Base-by-base conservation (phyloP, 352 stramenopile species). In the Phytophthora europaea region DNA sequence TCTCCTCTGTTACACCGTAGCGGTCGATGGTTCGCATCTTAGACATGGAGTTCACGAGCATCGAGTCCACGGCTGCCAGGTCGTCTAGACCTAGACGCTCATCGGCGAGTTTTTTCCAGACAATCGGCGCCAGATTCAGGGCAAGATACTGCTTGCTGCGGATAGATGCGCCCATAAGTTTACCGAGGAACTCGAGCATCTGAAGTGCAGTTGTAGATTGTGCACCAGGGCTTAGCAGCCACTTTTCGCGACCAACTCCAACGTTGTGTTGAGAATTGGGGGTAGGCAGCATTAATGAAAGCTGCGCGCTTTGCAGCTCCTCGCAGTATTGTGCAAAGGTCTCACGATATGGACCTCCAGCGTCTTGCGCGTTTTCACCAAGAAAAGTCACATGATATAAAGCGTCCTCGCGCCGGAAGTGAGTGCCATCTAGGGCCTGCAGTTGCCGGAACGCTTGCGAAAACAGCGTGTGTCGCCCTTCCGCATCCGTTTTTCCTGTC, bases 141-240 rank as follows among this genome's bases (percentile, higher is more conserved):
- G 91, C 78, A n/a, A 98, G 77, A 47, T 95, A 97, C 50, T 97
- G 81, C 45, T 97, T 94, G 60, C 89, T 97, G 4, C 94, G 91
- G 34, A 98, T 84, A 6, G 78, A 81, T 18, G 91, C 84, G 0
- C 94, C 95, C 78, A 99, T 96, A 5, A 99, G 75, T 66, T 98
- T 98, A 8, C 95, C 95, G 10, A 99, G 74, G 58, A 99, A 98
- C 55, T 96, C 86, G 38, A 97, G 94, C 87, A 98, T 97, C 33
- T 91, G 85, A 20, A 90, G 72, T 18, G 84, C 58, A 36, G 76
- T 90, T 0, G 48, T 33, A n/a, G 67, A 77, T 9, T 62, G 78
- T 13, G 94, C 84, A 16, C 80, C 82, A 1, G 95, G 92, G 69
- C 98, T 98, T 55, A 98, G 54, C 13, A 98, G 72, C 84, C 93